Base-by-base conservation (phyloP, 441 rosid genomes). In the Adansonia madagascariensis region DNA sequence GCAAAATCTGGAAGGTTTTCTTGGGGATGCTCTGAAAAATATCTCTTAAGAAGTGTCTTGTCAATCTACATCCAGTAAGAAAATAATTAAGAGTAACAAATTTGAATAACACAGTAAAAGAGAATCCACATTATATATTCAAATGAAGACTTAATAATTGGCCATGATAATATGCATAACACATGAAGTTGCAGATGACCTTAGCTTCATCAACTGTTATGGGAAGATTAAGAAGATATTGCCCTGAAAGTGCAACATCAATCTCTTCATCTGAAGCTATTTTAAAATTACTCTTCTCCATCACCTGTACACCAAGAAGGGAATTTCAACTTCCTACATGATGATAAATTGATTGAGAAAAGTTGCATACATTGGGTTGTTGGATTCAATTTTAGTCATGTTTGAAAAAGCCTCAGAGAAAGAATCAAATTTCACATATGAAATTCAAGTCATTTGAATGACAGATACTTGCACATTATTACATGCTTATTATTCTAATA, bases 271-370 rank as follows among this genome's bases (percentile, higher is more conserved):
- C 84, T 1, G 88, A 80, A 18, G 88, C 77, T 68, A 92, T 77
- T 81, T 90, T 90, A 84, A 94, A 94, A 74, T 92, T 94, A 86
- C 97, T 94, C 87, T 91, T 90, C 10, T 94, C 91, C 96, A 91
- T 92, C 53, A 92, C 90, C 98, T 94, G 89, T 3, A 41, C 5
- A n/a, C 69, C 49, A 41, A 39, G 11, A 64, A 8, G 55, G 47
- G 70, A 31, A 27, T 15, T 43, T 60, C 20, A 46, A 74, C 12
- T 8, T 27, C 27, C 22, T 24, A 2, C 57, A 62, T n/a, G 12
- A 46, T 0, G 31, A 60, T 24, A 46, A 14, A 61, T 7, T 47
- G 15, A 2, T 69, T 62, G 7, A 62, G 18, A 62, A 60, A 27
- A 31, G 67, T 62, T 62, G 44, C 44, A 31, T 35, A 14, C 15